phyloP scores from a whole-genome alignment of 345 rosid genomes.

The Pugionium dolabratum region DNA sequence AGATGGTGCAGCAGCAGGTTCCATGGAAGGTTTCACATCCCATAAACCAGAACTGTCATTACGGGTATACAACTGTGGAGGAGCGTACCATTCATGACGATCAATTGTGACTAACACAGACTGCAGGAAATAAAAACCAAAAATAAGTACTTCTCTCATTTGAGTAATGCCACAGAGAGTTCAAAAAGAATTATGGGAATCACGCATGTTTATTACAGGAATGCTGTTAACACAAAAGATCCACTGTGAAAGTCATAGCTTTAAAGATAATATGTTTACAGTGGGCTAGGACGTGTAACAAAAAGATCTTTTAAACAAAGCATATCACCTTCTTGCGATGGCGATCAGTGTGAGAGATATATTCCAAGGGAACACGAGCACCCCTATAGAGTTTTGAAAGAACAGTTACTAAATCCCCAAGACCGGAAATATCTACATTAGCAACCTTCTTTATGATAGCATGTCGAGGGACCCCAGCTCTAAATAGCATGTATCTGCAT shows the following conservation, averaged over 20 bases:
- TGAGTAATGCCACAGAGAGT: constrained; percentile 17
- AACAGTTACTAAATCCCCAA: constrained; percentile 66
- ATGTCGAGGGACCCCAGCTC: constrained; percentile 97
- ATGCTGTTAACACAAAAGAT: constrained; percentile 7
- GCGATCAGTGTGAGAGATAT: constrained; percentile 76
- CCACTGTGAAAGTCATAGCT: constrained; percentile 1
- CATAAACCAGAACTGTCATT: constrained; percentile 88
- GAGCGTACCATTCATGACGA: constrained; percentile 96
- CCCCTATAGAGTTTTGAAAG: constrained; percentile 72
- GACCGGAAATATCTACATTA: constrained; percentile 70
- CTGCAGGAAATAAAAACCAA: constrained; percentile 51
- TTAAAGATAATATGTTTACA: not conserved
- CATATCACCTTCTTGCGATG: constrained; percentile 83
- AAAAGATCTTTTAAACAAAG: not conserved
- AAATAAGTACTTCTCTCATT: constrained; percentile 28
- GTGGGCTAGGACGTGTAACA: constrained; percentile 16
- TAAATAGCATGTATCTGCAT: constrained; percentile 84
- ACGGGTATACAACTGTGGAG: constrained; percentile 87
- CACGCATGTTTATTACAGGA: constrained; percentile 23
- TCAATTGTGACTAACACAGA: constrained; percentile 81
- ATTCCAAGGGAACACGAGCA: constrained; percentile 89
- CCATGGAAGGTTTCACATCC: constrained; percentile 68
- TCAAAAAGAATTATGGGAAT: constrained; percentile 14
- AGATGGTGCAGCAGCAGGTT: constrained; percentile 43
- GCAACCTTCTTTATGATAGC: constrained; percentile 92